These are phyloP conservation scores for Tolypocladium cylindrosporum DNA, from an alignment of 2,329 filamentous ascomycete species.

Conservation along the genomic window DNA sequence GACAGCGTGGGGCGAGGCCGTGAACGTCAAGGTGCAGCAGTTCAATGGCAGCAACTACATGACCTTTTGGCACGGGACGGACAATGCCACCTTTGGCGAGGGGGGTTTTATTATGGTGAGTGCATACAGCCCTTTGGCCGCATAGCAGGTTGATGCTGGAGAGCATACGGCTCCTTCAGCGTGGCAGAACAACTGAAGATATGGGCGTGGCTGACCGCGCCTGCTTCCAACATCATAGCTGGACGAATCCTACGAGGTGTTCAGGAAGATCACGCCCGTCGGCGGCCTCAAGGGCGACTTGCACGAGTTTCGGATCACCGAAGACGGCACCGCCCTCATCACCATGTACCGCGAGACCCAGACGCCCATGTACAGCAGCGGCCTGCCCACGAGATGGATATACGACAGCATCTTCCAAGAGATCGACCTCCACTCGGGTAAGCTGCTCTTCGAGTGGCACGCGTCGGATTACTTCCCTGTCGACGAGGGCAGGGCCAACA, in stretches of 20 bases:
- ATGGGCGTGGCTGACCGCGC: background rate
- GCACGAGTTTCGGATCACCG: conserved; percentile 30
- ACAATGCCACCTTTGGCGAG: conserved; percentile 4
- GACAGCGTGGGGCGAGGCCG: conserved; percentile 14
- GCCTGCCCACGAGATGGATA: conserved; percentile 13
- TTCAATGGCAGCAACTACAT: background rate
- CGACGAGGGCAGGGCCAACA: conserved; percentile 5
- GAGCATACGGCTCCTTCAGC: too few species aligned
- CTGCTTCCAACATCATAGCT: conserved; percentile 10
- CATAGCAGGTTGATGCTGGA: background rate
- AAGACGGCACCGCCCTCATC: conserved; percentile 28
- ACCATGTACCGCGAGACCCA: conserved; percentile 14
- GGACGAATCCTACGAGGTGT: conserved; percentile 17
- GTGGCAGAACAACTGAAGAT: background rate
- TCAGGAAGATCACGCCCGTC: conserved; percentile 14
- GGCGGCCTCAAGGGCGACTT: conserved; percentile 14
- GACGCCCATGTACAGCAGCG: background rate
- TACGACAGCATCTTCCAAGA: conserved; percentile 30
- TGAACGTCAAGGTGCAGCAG: conserved; percentile 10
- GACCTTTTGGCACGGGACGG: conserved; percentile 26
- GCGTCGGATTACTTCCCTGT: conserved; percentile 18
- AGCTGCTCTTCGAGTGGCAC: conserved; percentile 37
- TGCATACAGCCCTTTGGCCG: background rate
- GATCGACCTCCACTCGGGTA: conserved; percentile 38
- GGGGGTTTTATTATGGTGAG: background rate